These are phyloP conservation scores for Papiliotrema terrestris DNA, from an alignment of 1,284 basidiomycete species.

Conservation along the genomic window DNA sequence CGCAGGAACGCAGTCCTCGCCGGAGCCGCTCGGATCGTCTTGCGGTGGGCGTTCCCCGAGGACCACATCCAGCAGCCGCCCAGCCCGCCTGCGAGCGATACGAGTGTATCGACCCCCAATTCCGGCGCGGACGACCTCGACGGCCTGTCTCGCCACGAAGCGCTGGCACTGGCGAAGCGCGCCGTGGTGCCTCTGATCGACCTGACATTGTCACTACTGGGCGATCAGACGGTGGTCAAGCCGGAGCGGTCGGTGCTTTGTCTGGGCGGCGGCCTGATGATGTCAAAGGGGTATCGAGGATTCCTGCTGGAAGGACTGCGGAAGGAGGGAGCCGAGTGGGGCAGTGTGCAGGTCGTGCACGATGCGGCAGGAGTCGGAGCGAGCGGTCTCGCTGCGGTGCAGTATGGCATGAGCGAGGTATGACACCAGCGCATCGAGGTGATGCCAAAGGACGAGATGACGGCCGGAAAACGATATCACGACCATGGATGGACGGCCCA, in stretches of 20 bases:
- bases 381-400: slow-evolving; percentile 27
- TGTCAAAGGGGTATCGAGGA: slow-evolving; percentile 30
- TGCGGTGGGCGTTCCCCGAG: slow-evolving; percentile 38
- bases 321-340: slow-evolving; percentile 26
- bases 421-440: too few species aligned
- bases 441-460: too few species aligned
- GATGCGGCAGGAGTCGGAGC: slow-evolving; percentile 42
- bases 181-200: slow-evolving; percentile 26
- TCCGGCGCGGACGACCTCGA: slow-evolving; percentile 3
- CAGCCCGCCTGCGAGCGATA: slow-evolving; percentile 10
- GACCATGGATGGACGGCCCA: too few species aligned
- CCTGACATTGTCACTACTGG: slow-evolving; percentile 30
- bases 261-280: slow-evolving; percentile 42
- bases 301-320: slow-evolving; percentile 29
- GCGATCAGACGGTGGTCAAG: slow-evolving; percentile 31
- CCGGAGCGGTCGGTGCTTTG: slow-evolving; percentile 26
- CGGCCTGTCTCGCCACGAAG: slow-evolving; percentile 16
- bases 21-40: slow-evolving; percentile 33
- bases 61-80: slow-evolving; percentile 10
- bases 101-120: not conserved
- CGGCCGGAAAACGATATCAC: too few species aligned
- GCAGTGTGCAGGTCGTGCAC: slow-evolving; percentile 25
- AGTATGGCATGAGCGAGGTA: slow-evolving; percentile 4
- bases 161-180: slow-evolving; percentile 20
- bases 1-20: slow-evolving; percentile 40